Evolutionary conservation across 1,284 basidiomycete species (phyloP), one percentile per base, ranked within the genome.

Genomic region (Cutaneotrichosporon sp.): DNA sequence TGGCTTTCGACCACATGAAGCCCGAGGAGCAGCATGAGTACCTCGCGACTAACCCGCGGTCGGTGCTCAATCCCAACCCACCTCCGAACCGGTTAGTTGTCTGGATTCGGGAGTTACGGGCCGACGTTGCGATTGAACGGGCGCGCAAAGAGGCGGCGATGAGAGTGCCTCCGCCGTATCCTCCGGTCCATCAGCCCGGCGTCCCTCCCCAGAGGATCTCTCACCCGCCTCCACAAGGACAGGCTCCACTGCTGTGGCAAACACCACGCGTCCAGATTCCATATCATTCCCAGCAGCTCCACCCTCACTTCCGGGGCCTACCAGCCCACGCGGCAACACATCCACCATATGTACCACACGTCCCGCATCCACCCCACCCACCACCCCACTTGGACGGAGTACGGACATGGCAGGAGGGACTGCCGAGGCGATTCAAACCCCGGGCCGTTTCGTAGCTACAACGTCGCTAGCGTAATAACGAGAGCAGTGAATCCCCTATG

Each of bases 1-100:
- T 22, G 4, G 78, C 78, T 2, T 75, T 80, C 62, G 73, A 70
- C 16, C 66, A 76, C 22, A 64, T 80, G 30, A 67, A 68, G 7
- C 71, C 72, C 21, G 58, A 65, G 26, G 76, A 77, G 34, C 70
- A 71, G 69, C 68, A 69, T 13, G 67, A 66, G 8, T 77, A 76
- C 56, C 63, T 78, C 1, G 60, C 62, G 2, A 73, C 75, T 7
- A 75, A 77, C 55, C 76, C 73, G 11, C 58, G 67, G 16, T 72
- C 72, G 14, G 69, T 66, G 32, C 68, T 75, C 16, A 77, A 76
- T 51, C 70, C 72, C 30, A 22, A 58, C 47, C 57, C 46, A 14
- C 56, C 56, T 1, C 26, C 56, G 11, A 38, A 22, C 5, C 16
- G 21, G 11, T 10, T 26, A 5, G 22, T 26, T 26, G 30, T 14